A percentile compares a stretch with the other conserved stretches of the same genome.
phyloP scores from a whole-genome alignment of 139 green algal species.

The Chara braunii region DNA sequence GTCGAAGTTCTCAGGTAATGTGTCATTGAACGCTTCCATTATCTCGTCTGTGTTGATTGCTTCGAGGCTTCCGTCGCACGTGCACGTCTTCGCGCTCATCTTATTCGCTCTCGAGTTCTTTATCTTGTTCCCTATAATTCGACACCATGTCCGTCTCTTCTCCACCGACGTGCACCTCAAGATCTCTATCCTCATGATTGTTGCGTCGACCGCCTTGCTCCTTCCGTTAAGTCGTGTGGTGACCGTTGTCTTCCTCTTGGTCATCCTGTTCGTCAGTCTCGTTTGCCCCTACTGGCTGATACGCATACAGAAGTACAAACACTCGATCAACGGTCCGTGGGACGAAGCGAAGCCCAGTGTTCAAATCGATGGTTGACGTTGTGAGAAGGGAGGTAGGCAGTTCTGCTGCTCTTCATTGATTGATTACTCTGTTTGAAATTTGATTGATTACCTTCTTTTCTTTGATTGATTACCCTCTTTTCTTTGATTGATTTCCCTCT shows the following conservation, averaged over 20 bases:
- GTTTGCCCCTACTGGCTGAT: slow-evolving; percentile 74
- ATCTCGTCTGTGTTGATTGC: slow-evolving; percentile 70
- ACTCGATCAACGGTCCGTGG: slow-evolving; percentile 57
- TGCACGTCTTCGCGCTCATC: slow-evolving; percentile 59
- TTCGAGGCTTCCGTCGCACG: slow-evolving; percentile 52
- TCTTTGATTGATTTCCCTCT: background rate
- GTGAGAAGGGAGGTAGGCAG: background rate
- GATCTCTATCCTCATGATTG: slow-evolving; percentile 8
- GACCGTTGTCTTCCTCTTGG: slow-evolving; percentile 7
- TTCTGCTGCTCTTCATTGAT: background rate
- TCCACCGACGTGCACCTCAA: slow-evolving; percentile 15
- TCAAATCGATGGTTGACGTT: background rate
- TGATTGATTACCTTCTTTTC: background rate
- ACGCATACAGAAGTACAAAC: slow-evolving; percentile 79
- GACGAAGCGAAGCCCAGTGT: slow-evolving; percentile 34
- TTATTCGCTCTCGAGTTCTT: slow-evolving; percentile 56
- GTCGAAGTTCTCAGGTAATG: slow-evolving; percentile 47
- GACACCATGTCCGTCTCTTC: slow-evolving; percentile 49
- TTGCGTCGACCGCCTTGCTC: background rate
- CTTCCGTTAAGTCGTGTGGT: slow-evolving; percentile 3
- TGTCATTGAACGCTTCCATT: slow-evolving; percentile 65
- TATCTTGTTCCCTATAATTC: slow-evolving; percentile 66
- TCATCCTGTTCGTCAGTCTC: slow-evolving; percentile 42
- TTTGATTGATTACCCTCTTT: background rate
- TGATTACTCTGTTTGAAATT: background rate